phyloP scores from a whole-genome alignment of 331 rosid species.

The Acacia pycnantha region DNA sequence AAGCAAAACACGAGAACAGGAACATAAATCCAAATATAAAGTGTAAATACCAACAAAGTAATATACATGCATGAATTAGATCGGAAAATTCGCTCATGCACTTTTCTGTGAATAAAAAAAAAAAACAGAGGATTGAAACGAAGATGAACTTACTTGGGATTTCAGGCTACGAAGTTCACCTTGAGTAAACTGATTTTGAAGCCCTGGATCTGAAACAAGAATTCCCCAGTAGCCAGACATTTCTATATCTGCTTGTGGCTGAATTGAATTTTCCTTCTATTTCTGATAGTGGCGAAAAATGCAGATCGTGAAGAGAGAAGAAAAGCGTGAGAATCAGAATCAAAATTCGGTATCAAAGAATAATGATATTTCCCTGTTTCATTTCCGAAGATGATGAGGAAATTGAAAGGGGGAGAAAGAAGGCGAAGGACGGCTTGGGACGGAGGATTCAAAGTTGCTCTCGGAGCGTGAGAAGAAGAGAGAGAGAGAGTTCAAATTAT shows the following conservation, averaged over 20 bases:
- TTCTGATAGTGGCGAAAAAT: neutral
- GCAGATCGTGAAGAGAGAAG: neutral
- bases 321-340: neutral
- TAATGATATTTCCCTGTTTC: conserved; percentile 4
- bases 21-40: neutral
- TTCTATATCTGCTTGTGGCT: neutral
- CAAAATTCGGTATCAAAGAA: neutral
- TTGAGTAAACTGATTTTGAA: conserved; percentile 24
- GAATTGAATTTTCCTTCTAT: neutral
- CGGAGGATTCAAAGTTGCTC: conserved; percentile 32
- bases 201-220: conserved; percentile 25
- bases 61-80: neutral
- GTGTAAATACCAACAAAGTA: neutral
- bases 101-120: neutral
- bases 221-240: conserved; percentile 22
- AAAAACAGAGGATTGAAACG: neutral
- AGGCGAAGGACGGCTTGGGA: neutral
- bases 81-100: neutral
- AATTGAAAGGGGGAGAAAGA: neutral
- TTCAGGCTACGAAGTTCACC: conserved; percentile 14
- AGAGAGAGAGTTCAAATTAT: conserved; percentile 37
- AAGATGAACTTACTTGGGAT: neutral
- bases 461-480: conserved; percentile 17
- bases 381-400: neutral
- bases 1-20: neutral